Evolutionary conservation across 2,329 filamentous ascomycete species (phyloP).

Genomic region (Akanthomyces dipterigenus): DNA sequence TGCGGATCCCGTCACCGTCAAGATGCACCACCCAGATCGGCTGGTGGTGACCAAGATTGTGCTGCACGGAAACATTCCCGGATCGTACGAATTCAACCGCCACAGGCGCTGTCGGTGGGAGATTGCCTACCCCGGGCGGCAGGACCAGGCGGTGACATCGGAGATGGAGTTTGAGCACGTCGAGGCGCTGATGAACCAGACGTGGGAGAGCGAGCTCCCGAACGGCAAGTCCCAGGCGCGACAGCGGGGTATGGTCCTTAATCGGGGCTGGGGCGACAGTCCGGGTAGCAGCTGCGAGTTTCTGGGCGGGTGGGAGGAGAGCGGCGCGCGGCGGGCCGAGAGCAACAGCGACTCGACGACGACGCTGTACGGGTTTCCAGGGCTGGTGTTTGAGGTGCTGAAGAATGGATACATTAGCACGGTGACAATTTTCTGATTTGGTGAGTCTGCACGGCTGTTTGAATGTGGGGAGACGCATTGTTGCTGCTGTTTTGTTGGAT

Average conservation of each 20-base stretch:
- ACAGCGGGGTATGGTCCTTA: conserved; percentile 76
- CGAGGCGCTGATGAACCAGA: conserved; percentile 58
- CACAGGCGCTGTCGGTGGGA: conserved; percentile 87
- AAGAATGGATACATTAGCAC: conserved; percentile 87
- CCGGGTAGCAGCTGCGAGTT: conserved; percentile 85
- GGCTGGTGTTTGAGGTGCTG: conserved; percentile 89
- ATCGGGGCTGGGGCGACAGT: conserved; percentile 85
- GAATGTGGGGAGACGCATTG: neutral
- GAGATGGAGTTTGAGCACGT: conserved; percentile 74
- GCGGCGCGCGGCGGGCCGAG: conserved; percentile 47
- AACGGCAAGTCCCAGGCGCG: conserved; percentile 38
- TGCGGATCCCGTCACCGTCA: conserved; percentile 25
- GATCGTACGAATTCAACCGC: conserved; percentile 93
- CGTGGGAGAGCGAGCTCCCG: conserved; percentile 65
- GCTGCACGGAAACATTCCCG: conserved; percentile 88
- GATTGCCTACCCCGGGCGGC: conserved; percentile 50
- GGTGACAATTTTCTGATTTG: conserved; percentile 69
- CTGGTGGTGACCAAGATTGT: conserved; percentile 88
- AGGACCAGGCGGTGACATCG: conserved; percentile 51
- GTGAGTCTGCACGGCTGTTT: neutral
- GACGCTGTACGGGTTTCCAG: conserved; percentile 87
- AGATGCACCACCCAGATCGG: conserved; percentile 47
- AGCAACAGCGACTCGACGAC: conserved; percentile 58
- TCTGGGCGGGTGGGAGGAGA: conserved; percentile 80
- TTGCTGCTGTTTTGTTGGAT: neutral